Conservation (phyloP, 441 rosid species). For the Eutrema salsugineum region DNA sequence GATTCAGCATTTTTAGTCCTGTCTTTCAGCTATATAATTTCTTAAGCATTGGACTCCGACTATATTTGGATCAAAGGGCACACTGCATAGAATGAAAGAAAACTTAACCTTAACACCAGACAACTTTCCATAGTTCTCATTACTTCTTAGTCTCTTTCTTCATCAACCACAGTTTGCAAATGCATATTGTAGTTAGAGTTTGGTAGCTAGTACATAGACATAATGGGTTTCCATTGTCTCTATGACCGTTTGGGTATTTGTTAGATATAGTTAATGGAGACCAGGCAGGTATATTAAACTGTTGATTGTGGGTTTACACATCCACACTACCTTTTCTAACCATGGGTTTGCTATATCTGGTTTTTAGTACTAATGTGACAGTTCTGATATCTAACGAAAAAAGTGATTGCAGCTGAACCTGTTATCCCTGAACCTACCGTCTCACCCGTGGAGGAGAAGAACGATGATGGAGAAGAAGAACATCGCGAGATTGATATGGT, state of each 20-base stretch:
- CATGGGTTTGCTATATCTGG: not conserved
- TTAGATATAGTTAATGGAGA: slow-evolving; percentile 16
- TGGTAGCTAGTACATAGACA: not conserved
- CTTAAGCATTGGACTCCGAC: not conserved
- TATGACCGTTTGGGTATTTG: not conserved
- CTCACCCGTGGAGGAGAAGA: slow-evolving; percentile 39
- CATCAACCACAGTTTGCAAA: not conserved
- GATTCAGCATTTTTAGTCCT: not conserved
- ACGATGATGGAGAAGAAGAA: slow-evolving; percentile 61
- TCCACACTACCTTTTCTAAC: not conserved
- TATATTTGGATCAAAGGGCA: not conserved
- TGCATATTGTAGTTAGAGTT: not conserved
- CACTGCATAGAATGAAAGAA: not conserved
- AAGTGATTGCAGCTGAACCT: slow-evolving; percentile 34
- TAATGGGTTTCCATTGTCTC: not conserved
- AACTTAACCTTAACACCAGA: not conserved
- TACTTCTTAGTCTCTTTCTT: not conserved
- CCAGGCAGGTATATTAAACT: not conserved
- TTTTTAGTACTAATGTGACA: not conserved
- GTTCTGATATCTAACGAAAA: slow-evolving; percentile 33
- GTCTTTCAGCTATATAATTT: not conserved
- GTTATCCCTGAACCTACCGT: not conserved
- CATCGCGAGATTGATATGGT: slow-evolving; percentile 60
- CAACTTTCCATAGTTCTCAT: not conserved
- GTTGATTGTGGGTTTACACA: not conserved